Evolutionary conservation across 495 filamentous ascomycete species (phyloP).

Genomic region (Penicillium pancosmium): DNA sequence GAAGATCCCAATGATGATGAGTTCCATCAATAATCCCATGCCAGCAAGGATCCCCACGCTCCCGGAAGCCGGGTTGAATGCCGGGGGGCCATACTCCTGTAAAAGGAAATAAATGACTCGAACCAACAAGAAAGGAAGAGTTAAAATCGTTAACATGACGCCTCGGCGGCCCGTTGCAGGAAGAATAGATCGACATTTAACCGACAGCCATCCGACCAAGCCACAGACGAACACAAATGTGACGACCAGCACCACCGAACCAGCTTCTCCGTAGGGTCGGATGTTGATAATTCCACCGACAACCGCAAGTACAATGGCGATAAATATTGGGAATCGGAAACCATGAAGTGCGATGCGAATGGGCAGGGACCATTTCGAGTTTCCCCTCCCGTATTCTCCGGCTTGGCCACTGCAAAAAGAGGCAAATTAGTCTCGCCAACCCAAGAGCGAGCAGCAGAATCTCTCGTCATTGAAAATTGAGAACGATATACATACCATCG

Average conservation of each 20-base stretch:
- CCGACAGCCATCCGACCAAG: conserved; percentile 27
- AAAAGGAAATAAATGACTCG: conserved; percentile 31
- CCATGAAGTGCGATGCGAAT: conserved; percentile 19
- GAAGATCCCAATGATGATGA: conserved; percentile 26
- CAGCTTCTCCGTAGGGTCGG: conserved; percentile 24
- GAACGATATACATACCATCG: conserved; percentile 25
- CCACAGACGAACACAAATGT: conserved; percentile 32
- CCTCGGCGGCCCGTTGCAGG: conserved; percentile 25
- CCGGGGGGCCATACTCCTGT: conserved; percentile 25
- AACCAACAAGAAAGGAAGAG: conserved; percentile 33
- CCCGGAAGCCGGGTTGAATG: conserved; percentile 28
- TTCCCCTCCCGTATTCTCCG: conserved; percentile 31
- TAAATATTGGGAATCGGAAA: conserved; percentile 33
- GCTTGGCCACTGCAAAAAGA: conserved; percentile 32
- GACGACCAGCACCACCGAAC: conserved; percentile 27
- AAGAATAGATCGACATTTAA: conserved; percentile 27
- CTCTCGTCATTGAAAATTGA: not conserved
- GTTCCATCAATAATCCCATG: conserved; percentile 39
- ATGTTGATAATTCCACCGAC: conserved; percentile 29
- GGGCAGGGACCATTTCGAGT: conserved; percentile 30
- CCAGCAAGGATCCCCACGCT: conserved; percentile 26
- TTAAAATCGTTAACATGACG: conserved; percentile 19
- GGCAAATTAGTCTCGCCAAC: not conserved
- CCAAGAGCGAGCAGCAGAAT: not conserved
- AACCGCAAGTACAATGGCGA: conserved; percentile 30